Evolutionary conservation across 2,329 filamentous ascomycete species (phyloP).

Genomic region (Phoma sp.): DNA sequence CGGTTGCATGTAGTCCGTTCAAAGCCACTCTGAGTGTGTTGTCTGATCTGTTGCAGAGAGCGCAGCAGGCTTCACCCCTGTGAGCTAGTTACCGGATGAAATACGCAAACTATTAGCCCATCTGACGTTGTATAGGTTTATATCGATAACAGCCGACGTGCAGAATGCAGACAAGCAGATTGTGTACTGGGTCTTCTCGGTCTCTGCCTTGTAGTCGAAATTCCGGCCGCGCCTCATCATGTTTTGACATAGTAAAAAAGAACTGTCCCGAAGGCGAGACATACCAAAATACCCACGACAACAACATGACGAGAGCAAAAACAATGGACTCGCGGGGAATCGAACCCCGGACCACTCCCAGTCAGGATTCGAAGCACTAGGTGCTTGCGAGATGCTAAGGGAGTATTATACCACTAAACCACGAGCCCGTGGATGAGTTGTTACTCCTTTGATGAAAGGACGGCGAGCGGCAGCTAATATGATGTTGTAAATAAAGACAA

Average conservation of each 20-base stretch:
- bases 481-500: not conserved
- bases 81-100: not conserved
- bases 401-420: slow-evolving; percentile 20
- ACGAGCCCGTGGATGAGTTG: slow-evolving; percentile 7
- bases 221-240: too few relatives aligned
- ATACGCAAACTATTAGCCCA: too few relatives aligned
- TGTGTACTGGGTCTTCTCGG: too few relatives aligned
- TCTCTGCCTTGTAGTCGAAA: too few relatives aligned
- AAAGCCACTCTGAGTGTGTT: not conserved
- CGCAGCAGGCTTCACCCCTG: not conserved
- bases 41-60: not conserved
- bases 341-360: slow-evolving; percentile 22
- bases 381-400: slow-evolving; percentile 11
- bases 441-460: slow-evolving; percentile 3
- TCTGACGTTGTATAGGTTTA: too few relatives aligned
- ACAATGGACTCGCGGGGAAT: slow-evolving; percentile 10
- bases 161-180: too few relatives aligned
- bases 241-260: not conserved
- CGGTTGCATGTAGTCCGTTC: too few relatives aligned
- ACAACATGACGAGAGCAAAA: not conserved
- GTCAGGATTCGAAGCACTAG: not conserved
- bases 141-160: too few relatives aligned
- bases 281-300: too few relatives aligned
- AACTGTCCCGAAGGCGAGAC: too few relatives aligned
- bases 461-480: not conserved